These are phyloP conservation scores for Miscanthus lutarioriparius DNA, from an alignment of 176 grass and related monocot species.

Conservation along the genomic window DNA sequence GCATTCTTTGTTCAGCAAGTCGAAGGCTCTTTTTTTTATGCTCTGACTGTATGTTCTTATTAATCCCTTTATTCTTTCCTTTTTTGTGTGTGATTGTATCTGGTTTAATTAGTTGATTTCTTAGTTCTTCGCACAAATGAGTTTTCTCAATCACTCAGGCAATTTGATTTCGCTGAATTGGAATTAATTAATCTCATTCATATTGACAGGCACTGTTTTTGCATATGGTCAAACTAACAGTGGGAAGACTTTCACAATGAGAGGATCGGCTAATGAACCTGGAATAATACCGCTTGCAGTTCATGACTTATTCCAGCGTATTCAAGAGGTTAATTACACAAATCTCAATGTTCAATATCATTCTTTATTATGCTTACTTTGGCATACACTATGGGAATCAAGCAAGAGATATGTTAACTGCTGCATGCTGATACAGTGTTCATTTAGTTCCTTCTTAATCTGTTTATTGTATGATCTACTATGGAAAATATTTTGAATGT, in stretches of 20 bases:
- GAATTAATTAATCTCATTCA: slow-evolving; percentile 9
- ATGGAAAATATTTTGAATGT: slow-evolving; percentile 10
- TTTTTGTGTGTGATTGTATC: too few species aligned
- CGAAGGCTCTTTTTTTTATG: too few species aligned
- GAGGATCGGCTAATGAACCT: slow-evolving; percentile 64
- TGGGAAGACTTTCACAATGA: slow-evolving; percentile 95
- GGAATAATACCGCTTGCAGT: slow-evolving; percentile 90
- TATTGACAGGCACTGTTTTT: slow-evolving; percentile 78
- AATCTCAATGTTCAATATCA: background rate
- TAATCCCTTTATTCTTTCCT: too few species aligned
- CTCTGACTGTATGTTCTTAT: too few species aligned
- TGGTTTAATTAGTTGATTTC: too few species aligned
- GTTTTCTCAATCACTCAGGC: background rate
- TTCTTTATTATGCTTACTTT: slow-evolving; percentile 15
- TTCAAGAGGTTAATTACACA: slow-evolving; percentile 56
- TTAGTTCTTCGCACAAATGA: background rate
- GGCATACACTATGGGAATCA: background rate
- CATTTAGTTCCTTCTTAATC: background rate
- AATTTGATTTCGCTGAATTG: background rate
- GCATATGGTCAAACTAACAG: slow-evolving; percentile 98
- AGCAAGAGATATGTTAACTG: background rate
- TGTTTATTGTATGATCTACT: background rate
- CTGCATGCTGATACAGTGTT: background rate
- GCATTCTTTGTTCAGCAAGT: too few species aligned
- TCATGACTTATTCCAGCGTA: slow-evolving; percentile 70